Percentiles rank a stretch among this genome's conserved stretches.
These are phyloP conservation scores for Eleusine coracana DNA, from an alignment of 176 grass and related monocot species.

Conservation along the genomic window DNA sequence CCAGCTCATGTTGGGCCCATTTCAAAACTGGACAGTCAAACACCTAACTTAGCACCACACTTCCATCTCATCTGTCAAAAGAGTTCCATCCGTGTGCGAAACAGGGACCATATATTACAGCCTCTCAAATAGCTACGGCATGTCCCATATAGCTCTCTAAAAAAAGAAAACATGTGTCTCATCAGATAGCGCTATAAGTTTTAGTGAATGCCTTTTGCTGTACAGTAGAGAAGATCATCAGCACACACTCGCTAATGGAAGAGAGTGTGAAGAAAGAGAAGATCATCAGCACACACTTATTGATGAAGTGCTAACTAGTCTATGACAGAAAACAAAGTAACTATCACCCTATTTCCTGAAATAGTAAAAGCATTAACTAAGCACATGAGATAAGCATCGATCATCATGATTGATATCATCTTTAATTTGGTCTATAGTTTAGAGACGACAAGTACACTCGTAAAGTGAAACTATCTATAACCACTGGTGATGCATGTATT, in stretches of 20 bases:
- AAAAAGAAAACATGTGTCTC: no score
- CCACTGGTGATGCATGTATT: background rate
- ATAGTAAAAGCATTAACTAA: background rate
- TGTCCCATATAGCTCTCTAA: no score
- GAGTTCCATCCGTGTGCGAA: background rate
- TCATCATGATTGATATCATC: background rate
- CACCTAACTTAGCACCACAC: background rate
- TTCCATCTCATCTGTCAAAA: no score
- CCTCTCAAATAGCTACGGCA: background rate
- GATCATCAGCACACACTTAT: background rate
- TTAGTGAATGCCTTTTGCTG: no score
- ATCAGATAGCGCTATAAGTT: no score
- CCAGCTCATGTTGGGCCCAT: background rate
- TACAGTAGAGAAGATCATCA: background rate
- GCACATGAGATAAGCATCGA: background rate
- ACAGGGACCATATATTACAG: background rate
- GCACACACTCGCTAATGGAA: background rate
- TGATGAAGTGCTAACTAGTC: background rate
- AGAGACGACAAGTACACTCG: background rate
- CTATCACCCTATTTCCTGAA: no score
- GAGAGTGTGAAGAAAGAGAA: background rate
- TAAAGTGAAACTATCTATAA: background rate
- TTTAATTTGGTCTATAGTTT: background rate
- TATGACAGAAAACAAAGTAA: background rate
- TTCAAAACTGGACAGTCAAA: background rate